A percentile compares a stretch with the other conserved stretches of the same genome.
Conservation (phyloP, 257 asterid species). For the Fraxinus quadrangulata region DNA sequence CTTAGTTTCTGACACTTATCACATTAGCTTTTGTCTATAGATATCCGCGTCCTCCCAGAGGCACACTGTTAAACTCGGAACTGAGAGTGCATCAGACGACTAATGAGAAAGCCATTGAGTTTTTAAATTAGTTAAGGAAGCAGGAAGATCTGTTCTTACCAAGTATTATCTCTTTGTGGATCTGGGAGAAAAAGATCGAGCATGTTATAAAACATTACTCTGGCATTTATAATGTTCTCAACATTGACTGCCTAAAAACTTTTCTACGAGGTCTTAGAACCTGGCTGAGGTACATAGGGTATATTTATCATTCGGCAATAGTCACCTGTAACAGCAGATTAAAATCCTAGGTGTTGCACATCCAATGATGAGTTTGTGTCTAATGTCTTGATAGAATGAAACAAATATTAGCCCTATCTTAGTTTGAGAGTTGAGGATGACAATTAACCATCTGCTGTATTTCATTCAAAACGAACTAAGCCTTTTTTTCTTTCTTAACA, state of each 20-base stretch:
- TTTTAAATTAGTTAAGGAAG: neutral
- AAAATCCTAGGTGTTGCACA: constrained; percentile 12
- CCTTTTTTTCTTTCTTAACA: neutral
- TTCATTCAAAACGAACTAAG: neutral
- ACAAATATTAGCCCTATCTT: neutral
- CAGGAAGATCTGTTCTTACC: neutral
- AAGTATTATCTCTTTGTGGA: neutral
- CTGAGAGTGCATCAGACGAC: neutral
- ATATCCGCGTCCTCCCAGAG: neutral
- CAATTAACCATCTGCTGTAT: neutral
- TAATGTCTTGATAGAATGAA: neutral
- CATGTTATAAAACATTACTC: neutral
- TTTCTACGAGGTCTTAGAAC: constrained; percentile 7
- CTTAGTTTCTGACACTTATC: neutral
- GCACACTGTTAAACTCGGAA: neutral
- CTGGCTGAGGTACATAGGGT: neutral
- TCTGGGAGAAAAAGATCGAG: constrained; percentile 3
- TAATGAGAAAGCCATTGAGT: neutral
- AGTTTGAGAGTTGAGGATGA: neutral
- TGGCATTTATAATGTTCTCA: constrained; percentile 5
- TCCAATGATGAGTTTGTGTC: neutral
- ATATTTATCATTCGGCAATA: constrained; percentile 6
- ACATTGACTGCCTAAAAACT: constrained; percentile 2
- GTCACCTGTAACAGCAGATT: neutral
- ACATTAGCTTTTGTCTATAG: neutral